These are phyloP conservation scores for Calonectria pseudoreteaudii DNA, from an alignment of 2,329 filamentous ascomycete species.

Conservation along the genomic window DNA sequence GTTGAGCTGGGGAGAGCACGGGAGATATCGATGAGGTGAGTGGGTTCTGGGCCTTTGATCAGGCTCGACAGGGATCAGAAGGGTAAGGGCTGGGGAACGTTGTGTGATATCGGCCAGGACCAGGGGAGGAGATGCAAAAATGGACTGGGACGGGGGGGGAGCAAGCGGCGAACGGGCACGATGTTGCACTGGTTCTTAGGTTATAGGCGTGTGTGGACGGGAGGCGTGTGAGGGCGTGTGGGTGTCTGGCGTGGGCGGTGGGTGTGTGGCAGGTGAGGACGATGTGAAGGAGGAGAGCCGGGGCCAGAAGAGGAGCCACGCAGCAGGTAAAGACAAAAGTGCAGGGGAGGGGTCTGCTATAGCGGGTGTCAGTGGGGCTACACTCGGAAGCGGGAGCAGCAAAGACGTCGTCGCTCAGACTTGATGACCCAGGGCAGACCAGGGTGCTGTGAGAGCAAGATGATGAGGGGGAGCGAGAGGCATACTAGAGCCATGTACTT, in stretches of 20 bases:
- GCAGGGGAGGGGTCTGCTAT: conserved; percentile 37
- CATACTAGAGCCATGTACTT: conserved; percentile 2
- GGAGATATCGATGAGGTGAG: conserved; percentile 27
- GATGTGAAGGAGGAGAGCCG: conserved; percentile 22
- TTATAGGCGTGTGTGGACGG: conserved; percentile 36
- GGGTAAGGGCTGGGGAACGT: conserved; percentile 29
- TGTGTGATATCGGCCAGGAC: conserved; percentile 26
- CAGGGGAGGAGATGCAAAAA: conserved; percentile 25
- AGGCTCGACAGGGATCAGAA: conserved; percentile 25
- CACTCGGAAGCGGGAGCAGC: conserved; percentile 36
- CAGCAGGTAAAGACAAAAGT: conserved; percentile 38
- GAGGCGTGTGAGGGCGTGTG: conserved; percentile 28
- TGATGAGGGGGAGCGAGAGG: neutral
- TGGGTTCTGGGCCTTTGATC: conserved; percentile 28
- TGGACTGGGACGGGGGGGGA: conserved; percentile 24
- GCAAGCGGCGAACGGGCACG: conserved; percentile 28
- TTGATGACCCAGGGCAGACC: conserved; percentile 14
- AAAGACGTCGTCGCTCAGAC: conserved; percentile 7
- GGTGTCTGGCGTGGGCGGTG: neutral
- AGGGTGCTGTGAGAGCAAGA: conserved; percentile 21
- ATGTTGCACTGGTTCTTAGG: conserved; percentile 41
- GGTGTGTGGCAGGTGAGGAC: conserved; percentile 4
- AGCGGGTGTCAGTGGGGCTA: conserved; percentile 41
- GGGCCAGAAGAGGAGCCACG: conserved; percentile 39
- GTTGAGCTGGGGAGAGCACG: conserved; percentile 23